Evolutionary conservation across 73 alveolate genomes (phyloP).

Genomic region (Tetrahymena borealis): DNA sequence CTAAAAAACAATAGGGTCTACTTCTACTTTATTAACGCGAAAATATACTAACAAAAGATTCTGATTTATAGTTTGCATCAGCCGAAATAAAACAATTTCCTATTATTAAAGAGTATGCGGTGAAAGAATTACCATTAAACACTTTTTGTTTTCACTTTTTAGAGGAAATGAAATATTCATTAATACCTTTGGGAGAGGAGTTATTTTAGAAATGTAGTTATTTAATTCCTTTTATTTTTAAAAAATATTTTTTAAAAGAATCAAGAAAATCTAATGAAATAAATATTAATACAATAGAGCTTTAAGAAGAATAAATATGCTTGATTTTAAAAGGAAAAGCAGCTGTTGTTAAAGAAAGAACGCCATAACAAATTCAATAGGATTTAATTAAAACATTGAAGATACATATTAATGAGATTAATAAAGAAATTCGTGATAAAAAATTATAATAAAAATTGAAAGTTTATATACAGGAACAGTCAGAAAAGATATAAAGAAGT

Average conservation of each 20-base stretch:
- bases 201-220: neutral
- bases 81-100: neutral
- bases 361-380: neutral
- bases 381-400: neutral
- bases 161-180: neutral
- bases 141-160: neutral
- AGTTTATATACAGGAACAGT: too few species aligned
- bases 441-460: neutral
- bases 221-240: neutral
- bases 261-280: too few species aligned
- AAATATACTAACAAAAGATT: neutral
- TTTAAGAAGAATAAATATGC: neutral
- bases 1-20: neutral
- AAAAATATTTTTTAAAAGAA: neutral
- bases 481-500: too few species aligned
- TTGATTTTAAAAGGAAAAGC: neutral
- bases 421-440: neutral
- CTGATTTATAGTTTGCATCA: neutral
- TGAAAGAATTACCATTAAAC: neutral
- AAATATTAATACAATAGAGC: too few species aligned
- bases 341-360: neutral
- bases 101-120: neutral
- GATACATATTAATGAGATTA: neutral
- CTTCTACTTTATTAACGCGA: neutral
- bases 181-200: neutral